Evolutionary conservation across 345 rosid genomes (phyloP).

Genomic region (Microthlaspi erraticum): DNA sequence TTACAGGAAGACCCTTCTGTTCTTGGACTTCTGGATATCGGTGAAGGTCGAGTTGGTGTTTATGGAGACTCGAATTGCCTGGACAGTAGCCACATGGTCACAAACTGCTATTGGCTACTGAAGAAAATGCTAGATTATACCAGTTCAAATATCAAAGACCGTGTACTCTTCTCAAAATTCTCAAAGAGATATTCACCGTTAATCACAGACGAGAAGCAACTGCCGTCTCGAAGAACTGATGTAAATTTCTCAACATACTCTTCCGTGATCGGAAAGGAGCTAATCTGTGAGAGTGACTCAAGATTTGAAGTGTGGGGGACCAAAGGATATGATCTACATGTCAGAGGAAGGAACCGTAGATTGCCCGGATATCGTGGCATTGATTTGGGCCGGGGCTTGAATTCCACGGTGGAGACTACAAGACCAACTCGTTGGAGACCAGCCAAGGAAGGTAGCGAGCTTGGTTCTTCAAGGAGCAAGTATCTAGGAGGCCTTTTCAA

Average conservation of each 20-base stretch:
- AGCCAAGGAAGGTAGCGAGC: constrained; percentile 40
- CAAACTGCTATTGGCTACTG: constrained; percentile 94
- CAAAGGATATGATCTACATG: constrained; percentile 76
- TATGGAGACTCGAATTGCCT: constrained; percentile 98
- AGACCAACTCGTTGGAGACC: constrained; percentile 49
- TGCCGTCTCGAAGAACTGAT: constrained; percentile 91
- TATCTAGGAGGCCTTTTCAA: constrained; percentile 61
- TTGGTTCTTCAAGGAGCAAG: constrained; percentile 55
- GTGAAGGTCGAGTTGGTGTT: constrained; percentile 83
- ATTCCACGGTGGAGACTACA: constrained; percentile 51
- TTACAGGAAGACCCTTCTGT: constrained; percentile 84
- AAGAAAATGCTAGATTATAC: constrained; percentile 86
- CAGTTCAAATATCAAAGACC: constrained; percentile 67
- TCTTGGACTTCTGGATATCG: constrained; percentile 79
- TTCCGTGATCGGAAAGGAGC: constrained; percentile 74
- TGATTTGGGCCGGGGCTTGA: constrained; percentile 66
- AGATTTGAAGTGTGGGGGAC: constrained; percentile 97
- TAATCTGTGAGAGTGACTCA: constrained; percentile 76
- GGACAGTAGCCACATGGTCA: constrained; percentile 98
- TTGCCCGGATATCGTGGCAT: constrained; percentile 70
- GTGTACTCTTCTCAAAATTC: constrained; percentile 70
- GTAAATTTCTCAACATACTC: constrained; percentile 85
- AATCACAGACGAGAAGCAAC: constrained; percentile 63
- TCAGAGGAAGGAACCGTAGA: constrained; percentile 72
- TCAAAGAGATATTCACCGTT: constrained; percentile 58